A percentile compares a stretch with the other conserved stretches of the same genome.
These are phyloP conservation scores for Artomyces pyxidatus DNA, from an alignment of 768 basidiomycete genomes.

Conservation along the genomic window DNA sequence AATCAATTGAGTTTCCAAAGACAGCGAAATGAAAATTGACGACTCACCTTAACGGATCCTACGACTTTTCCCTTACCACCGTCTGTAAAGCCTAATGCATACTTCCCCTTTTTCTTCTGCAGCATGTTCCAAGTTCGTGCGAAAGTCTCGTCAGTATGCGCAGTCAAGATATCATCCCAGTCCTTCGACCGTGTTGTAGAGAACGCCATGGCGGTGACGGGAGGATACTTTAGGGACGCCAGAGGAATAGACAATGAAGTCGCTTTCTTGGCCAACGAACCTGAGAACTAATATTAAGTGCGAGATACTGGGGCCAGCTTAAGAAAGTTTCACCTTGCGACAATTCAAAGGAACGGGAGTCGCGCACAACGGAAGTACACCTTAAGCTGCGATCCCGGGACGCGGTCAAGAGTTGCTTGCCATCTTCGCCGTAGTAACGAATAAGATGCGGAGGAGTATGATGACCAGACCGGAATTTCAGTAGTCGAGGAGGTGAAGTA, in stretches of 20 bases:
- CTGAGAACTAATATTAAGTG: conserved; percentile 28
- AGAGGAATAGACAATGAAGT: conserved; percentile 69
- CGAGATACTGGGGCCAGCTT: not conserved
- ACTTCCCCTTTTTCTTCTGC: conserved; percentile 74
- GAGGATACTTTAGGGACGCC: conserved; percentile 76
- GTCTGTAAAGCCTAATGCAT: conserved; percentile 52
- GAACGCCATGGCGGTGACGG: conserved; percentile 70
- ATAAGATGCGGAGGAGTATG: conserved; percentile 86
- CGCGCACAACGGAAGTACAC: conserved; percentile 88
- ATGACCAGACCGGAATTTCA: conserved; percentile 92
- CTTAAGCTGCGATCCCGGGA: conserved; percentile 85
- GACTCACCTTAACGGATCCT: conserved; percentile 65
- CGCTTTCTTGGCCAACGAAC: conserved; percentile 79
- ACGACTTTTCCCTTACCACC: conserved; percentile 41
- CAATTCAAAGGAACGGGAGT: conserved; percentile 90
- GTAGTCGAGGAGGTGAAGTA: conserved; percentile 71
- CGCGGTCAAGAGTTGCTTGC: conserved; percentile 86
- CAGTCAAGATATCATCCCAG: conserved; percentile 96
- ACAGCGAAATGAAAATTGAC: too few species aligned
- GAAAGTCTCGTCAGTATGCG: conserved; percentile 73
- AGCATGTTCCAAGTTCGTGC: conserved; percentile 86
- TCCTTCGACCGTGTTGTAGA: conserved; percentile 81
- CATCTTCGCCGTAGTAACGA: conserved; percentile 94
- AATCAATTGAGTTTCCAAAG: too few species aligned
- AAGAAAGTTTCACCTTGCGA: conserved; percentile 62